phyloP scores from a whole-genome alignment of 2,329 filamentous ascomycete genomes.

The Aspergillus calidoustus region DNA sequence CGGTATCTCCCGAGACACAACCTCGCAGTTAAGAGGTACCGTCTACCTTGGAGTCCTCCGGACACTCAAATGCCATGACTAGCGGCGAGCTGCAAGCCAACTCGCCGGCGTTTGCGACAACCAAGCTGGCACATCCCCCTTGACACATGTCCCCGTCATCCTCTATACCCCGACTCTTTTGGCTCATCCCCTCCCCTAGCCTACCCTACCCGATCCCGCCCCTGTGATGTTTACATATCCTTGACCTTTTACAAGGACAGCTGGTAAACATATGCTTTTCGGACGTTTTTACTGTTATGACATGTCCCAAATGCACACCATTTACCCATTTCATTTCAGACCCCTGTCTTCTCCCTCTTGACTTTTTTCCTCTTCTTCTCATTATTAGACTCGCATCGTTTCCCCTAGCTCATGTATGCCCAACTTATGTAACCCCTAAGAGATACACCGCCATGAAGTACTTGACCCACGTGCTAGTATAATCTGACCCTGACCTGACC shows the following conservation, averaged over 20 bases:
- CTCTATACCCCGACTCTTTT: conserved; percentile 7
- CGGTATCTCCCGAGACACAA: conserved; percentile 26
- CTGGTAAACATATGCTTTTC: conserved; percentile 23
- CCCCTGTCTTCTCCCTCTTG: conserved; percentile 3
- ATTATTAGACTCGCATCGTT: conserved; percentile 29
- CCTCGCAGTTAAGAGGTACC: conserved; percentile 19
- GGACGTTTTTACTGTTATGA: conserved; percentile 26
- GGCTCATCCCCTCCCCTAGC: background rate
- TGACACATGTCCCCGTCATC: conserved; percentile 1
- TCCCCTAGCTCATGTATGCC: conserved; percentile 41
- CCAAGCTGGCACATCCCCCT: conserved; percentile 4
- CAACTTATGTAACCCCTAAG: conserved; percentile 48
- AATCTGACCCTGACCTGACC: conserved; percentile 22
- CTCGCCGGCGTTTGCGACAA: conserved; percentile 1
- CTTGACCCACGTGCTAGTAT: conserved; percentile 26
- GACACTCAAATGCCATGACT: conserved; percentile 23
- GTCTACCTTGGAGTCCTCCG: conserved; percentile 16
- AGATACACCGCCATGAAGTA: conserved; percentile 42
- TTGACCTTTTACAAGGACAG: conserved; percentile 10
- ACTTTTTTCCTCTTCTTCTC: conserved; percentile 24
- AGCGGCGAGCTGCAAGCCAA: conserved; percentile 10
- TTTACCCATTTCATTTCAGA: conserved; percentile 21
- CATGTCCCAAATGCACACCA: conserved; percentile 23
- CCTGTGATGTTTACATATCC: conserved; percentile 11
- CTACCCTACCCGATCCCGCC: background rate